Base-by-base conservation (phyloP, 768 basidiomycete genomes). In the Sporobolomyces roseus region DNA sequence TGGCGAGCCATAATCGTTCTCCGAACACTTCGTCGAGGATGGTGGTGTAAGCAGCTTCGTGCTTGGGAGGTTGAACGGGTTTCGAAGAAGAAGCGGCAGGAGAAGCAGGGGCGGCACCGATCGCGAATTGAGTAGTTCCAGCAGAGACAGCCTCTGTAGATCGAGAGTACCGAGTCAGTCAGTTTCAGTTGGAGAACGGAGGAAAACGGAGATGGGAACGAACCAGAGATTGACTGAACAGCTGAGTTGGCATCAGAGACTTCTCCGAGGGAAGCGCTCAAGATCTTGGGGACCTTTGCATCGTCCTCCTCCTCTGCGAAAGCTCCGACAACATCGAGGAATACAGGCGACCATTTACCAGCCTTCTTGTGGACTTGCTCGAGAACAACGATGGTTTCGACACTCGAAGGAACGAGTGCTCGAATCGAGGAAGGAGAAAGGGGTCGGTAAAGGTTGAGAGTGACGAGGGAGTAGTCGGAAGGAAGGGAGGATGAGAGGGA, bases 21-120 rank as follows among this genome's bases (percentile, higher is more conserved):
- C 81, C 82, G 77, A 97, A 93, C 38, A 96, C 81, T 64, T 90
- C 88, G 9, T 83, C 79, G 62, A 99, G 85, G 30, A 97, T 88
- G 77, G 88, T 89, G 70, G 89, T 92, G 81, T 98, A 98, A 14
- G 92, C 87, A 3, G 85, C 80, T 80, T 99, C 96, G 77, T 94
- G 90, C 76, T 86, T 86, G 14, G 96, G 96, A n/a, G 92, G 80
- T 69, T 87, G 85, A 29, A 80, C 65, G 32, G 77, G 60, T 25
- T 58, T 55, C n/a, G 58, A 60, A 27, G 79, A 68, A n/a, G 78
- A 75, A 10, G 68, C 55, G 27, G 75, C 63, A 5, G 79, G 52
- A 0, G 80, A 75, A 23, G 89, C 80, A 17, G 79, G 82, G 23
- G 89, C 77, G 17, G 83, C 83, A 14, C 80, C 72, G 50, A 81